phyloP scores from a whole-genome alignment of 2,329 filamentous ascomycete genomes.

The Cryphonectria nitschkei region DNA sequence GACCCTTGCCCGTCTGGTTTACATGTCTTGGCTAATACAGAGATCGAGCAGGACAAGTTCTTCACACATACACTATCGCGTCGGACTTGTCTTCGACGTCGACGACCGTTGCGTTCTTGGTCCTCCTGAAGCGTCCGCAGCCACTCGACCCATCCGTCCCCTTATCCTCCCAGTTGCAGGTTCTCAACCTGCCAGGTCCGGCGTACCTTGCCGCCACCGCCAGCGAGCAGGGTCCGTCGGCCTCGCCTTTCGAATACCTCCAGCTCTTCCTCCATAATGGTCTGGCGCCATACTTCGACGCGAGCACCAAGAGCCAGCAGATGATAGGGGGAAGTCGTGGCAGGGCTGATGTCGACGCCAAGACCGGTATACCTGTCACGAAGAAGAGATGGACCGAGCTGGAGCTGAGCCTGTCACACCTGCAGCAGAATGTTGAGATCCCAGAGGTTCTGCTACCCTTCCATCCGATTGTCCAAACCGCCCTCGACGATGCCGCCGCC shows the following conservation, averaged over 20 bases:
- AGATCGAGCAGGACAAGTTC: constrained; percentile 43
- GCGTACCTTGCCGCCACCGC: constrained; percentile 69
- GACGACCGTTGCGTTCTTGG: constrained; percentile 83
- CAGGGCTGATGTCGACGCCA: constrained; percentile 83
- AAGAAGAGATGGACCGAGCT: constrained; percentile 97
- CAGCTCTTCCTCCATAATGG: constrained; percentile 91
- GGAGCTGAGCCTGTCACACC: constrained; percentile 84
- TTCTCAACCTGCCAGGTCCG: constrained; percentile 87
- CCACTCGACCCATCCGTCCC: constrained; percentile 84
- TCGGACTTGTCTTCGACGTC: constrained; percentile 79
- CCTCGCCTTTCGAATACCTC: constrained; percentile 88
- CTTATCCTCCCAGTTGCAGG: constrained; percentile 85
- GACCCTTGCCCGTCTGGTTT: not conserved
- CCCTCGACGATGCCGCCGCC: constrained; percentile 75
- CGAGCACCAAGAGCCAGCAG: constrained; percentile 84
- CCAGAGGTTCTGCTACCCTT: constrained; percentile 87
- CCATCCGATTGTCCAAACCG: constrained; percentile 84
- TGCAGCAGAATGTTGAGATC: constrained; percentile 98
- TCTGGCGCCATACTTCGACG: constrained; percentile 95
- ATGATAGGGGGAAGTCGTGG: constrained; percentile 66
- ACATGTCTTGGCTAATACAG: not conserved
- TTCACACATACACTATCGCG: constrained; percentile 78
- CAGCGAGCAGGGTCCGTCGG: constrained; percentile 70
- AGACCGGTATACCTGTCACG: constrained; percentile 94
- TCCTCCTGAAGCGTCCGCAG: constrained; percentile 85